Evolutionary conservation across 305 asterid species (phyloP).

Genomic region (Solanum hybrid): DNA sequence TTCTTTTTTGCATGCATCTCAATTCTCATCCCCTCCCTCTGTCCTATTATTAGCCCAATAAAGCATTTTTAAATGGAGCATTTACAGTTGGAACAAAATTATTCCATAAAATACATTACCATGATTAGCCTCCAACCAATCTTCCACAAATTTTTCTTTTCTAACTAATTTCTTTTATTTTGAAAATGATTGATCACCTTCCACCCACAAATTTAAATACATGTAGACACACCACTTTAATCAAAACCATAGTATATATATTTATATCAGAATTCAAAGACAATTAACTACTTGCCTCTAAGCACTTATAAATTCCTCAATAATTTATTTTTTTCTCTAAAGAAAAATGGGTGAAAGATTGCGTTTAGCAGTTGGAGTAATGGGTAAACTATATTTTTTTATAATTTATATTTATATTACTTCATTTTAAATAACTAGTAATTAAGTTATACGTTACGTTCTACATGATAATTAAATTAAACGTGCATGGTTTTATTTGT

Average conservation of each 20-base stretch:
- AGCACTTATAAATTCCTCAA: background rate
- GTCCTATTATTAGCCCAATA: background rate
- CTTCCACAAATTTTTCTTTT: background rate
- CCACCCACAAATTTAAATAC: constrained; percentile 16
- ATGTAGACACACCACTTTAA: constrained; percentile 5
- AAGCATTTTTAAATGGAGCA: constrained; percentile 5
- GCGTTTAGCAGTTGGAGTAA: constrained; percentile 58
- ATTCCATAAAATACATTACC: background rate
- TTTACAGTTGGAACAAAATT: constrained; percentile 13
- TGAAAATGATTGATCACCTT: constrained; percentile 8
- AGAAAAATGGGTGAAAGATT: constrained; percentile 42
- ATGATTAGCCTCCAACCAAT: background rate
- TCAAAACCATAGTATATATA: background rate
- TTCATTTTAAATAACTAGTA: background rate
- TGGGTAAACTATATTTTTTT: constrained; percentile 27
- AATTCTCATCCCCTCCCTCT: constrained; percentile 9
- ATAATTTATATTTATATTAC: background rate
- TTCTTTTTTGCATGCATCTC: constrained; percentile 1
- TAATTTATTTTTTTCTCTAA: background rate
- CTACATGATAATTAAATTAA: background rate
- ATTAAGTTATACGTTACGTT: background rate
- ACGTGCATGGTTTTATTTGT: constrained; percentile 4
- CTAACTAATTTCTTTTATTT: background rate
- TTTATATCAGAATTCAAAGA: background rate
- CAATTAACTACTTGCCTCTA: background rate